These are phyloP conservation scores for Colletotrichum lentis DNA, from an alignment of 2,329 filamentous ascomycete genomes.

Conservation along the genomic window DNA sequence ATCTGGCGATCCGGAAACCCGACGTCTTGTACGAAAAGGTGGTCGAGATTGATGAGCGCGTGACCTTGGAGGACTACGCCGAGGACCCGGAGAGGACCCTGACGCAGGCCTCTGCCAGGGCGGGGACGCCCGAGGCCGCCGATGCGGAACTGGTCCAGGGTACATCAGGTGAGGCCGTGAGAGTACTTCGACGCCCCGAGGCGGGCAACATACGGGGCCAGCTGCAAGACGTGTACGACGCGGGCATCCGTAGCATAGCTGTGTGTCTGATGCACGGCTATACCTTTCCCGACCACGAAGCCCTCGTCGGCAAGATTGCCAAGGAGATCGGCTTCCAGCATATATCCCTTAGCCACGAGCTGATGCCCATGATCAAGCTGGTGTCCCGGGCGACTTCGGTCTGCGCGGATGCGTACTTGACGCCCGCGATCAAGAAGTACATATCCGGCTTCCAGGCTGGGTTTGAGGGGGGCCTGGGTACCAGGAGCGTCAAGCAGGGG, in stretches of 20 bases:
- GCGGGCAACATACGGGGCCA: slow-evolving; percentile 61
- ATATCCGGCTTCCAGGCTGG: slow-evolving; percentile 77
- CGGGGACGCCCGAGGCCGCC: slow-evolving; percentile 56
- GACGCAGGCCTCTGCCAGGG: slow-evolving; percentile 63
- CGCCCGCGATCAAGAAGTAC: slow-evolving; percentile 81
- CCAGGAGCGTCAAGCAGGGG: slow-evolving; percentile 74
- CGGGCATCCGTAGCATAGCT: slow-evolving; percentile 81
- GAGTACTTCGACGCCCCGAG: slow-evolving; percentile 67
- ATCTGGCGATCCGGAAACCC: slow-evolving; percentile 85
- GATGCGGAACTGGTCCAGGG: slow-evolving; percentile 71
- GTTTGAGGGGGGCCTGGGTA: slow-evolving; percentile 82
- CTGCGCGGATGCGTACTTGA: slow-evolving; percentile 82
- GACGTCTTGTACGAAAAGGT: slow-evolving; percentile 87
- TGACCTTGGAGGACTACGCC: slow-evolving; percentile 90
- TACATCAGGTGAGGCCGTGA: slow-evolving; percentile 72
- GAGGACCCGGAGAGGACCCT: slow-evolving; percentile 77
- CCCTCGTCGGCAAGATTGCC: slow-evolving; percentile 77
- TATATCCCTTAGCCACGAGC: slow-evolving; percentile 79
- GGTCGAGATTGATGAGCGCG: slow-evolving; percentile 88
- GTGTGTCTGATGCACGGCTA: slow-evolving; percentile 94
- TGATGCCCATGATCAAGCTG: slow-evolving; percentile 87
- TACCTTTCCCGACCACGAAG: slow-evolving; percentile 88
- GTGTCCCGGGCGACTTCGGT: slow-evolving; percentile 79
- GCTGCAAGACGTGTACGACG: slow-evolving; percentile 68
- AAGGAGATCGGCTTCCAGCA: slow-evolving; percentile 83